phyloP scores from a whole-genome alignment of 2,329 filamentous ascomycete species.

The Rhexocercosporidium sp. region DNA sequence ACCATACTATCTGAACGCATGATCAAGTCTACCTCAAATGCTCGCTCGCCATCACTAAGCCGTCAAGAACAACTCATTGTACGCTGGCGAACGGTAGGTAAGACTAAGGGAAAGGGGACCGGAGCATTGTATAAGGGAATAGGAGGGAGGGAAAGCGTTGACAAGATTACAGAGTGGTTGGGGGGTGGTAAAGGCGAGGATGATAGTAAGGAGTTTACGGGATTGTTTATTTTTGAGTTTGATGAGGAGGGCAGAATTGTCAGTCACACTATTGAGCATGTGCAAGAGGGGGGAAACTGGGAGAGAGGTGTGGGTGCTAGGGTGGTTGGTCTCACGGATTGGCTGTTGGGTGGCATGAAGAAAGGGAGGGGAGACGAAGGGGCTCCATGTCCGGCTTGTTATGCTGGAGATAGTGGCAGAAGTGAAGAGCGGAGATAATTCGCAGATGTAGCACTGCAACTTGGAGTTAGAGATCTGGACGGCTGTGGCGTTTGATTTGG shows the following conservation, averaged over 20 bases:
- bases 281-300: constrained; percentile 81
- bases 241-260: constrained; percentile 83
- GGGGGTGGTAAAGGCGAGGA: constrained; percentile 56
- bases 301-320: constrained; percentile 80
- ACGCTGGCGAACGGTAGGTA: constrained; percentile 77
- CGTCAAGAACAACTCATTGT: constrained; percentile 84
- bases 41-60: constrained; percentile 40
- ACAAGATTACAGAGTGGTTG: constrained; percentile 56
- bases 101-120: constrained; percentile 48
- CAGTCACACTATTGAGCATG: constrained; percentile 93
- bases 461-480: constrained; percentile 4
- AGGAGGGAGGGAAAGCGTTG: constrained; percentile 52
- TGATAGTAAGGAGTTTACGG: constrained; percentile 79
- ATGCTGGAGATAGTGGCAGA: constrained; percentile 9
- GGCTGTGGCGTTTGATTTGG: background rate
- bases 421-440: constrained; percentile 8
- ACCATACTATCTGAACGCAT: constrained; percentile 91
- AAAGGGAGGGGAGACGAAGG: constrained; percentile 44
- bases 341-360: constrained; percentile 82
- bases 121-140: constrained; percentile 51
- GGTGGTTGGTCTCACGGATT: constrained; percentile 91
- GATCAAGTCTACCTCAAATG: constrained; percentile 46
- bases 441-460: background rate
- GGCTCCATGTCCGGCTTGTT: constrained; percentile 41
- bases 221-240: constrained; percentile 95